phyloP scores from a whole-genome alignment of 352 stramenopile species.

The Elongisporangium prolatum region DNA sequence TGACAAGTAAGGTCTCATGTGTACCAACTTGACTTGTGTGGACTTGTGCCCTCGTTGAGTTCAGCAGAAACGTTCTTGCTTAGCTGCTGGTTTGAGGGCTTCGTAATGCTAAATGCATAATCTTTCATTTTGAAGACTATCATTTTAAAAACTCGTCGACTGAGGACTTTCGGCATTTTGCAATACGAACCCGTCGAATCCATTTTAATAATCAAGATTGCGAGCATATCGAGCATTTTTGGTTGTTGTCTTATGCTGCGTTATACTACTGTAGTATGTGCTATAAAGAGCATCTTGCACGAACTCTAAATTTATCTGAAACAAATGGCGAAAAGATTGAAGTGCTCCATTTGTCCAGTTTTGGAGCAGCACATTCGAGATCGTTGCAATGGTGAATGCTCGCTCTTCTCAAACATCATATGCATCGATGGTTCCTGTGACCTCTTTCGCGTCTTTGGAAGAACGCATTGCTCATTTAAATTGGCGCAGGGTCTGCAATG shows the following conservation, averaged over 20 bases:
- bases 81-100: too few species aligned
- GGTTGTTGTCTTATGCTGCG: not conserved
- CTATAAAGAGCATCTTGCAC: not conserved
- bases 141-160: too few species aligned
- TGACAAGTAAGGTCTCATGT: too few species aligned
- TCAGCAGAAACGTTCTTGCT: not conserved
- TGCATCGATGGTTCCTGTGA: constrained; percentile 4
- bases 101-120: too few species aligned
- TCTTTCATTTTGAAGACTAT: too few species aligned
- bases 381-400: not conserved
- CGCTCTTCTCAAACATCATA: not conserved
- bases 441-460: constrained; percentile 52
- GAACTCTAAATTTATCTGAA: not conserved
- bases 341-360: not conserved
- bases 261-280: too few species aligned
- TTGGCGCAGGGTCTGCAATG: constrained; percentile 71
- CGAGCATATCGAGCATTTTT: not conserved
- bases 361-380: not conserved
- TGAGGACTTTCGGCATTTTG: too few species aligned
- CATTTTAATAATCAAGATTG: too few species aligned
- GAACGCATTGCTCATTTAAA: constrained; percentile 63
- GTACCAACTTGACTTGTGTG: constrained; percentile 2
- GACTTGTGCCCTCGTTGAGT: not conserved
- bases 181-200: too few species aligned
- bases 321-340: not conserved